phyloP scores from a whole-genome alignment of 192 early-diverging fungal species.

The Kickxella alabastrina region DNA sequence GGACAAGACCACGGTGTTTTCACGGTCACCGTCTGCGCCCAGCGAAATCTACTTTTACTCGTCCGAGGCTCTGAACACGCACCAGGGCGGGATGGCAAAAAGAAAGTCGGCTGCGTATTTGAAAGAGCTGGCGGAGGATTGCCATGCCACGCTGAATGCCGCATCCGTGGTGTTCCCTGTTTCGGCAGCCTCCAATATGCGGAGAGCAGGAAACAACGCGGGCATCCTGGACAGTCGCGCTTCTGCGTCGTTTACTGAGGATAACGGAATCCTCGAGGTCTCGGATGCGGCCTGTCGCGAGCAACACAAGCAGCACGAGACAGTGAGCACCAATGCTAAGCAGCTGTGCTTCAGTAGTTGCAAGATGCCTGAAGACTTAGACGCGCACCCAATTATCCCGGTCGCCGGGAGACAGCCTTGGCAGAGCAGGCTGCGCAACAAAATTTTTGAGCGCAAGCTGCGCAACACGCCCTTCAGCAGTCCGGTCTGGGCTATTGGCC shows the following conservation, averaged over 20 bases:
- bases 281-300: too few relatives aligned
- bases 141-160: neutral
- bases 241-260: too few relatives aligned
- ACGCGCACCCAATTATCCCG: neutral
- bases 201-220: neutral
- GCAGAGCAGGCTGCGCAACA: neutral
- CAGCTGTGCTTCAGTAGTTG: too few relatives aligned
- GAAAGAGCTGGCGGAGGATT: too few relatives aligned
- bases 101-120: too few relatives aligned
- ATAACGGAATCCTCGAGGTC: neutral
- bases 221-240: too few relatives aligned
- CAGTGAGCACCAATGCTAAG: neutral
- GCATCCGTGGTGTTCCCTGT: neutral
- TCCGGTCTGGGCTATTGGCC: conserved; percentile 59
- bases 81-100: neutral
- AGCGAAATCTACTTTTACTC: too few relatives aligned
- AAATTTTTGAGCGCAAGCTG: neutral
- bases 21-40: neutral
- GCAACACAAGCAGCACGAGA: neutral
- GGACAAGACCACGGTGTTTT: neutral
- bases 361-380: too few relatives aligned
- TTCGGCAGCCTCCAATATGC: neutral
- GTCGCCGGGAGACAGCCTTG: neutral
- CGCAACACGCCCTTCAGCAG: conserved; percentile 25
- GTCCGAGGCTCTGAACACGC: neutral